Conservation (phyloP, 2,329 filamentous ascomycete genomes). For the Alternaria incomplexa region DNA sequence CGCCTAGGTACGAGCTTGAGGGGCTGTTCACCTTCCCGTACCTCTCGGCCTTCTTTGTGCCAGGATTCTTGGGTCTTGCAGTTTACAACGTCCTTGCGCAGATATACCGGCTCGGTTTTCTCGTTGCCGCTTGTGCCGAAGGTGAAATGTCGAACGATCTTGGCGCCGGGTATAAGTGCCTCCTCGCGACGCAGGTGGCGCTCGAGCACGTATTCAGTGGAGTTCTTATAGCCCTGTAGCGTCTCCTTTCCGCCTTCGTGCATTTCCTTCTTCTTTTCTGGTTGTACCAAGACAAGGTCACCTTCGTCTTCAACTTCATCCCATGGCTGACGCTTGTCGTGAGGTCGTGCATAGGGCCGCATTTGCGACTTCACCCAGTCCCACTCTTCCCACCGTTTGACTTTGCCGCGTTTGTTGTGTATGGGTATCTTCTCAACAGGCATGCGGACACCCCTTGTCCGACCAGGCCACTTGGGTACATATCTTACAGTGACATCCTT, state of each 20-base stretch:
- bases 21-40: constrained; percentile 72
- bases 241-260: constrained; percentile 75
- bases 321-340: constrained; percentile 65
- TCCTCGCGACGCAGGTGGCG: constrained; percentile 91
- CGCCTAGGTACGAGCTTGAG: constrained; percentile 89
- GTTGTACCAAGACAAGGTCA: constrained; percentile 75
- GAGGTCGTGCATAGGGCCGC: constrained; percentile 69
- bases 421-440: constrained; percentile 80
- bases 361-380: constrained; percentile 91
- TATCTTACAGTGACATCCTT: constrained; percentile 96
- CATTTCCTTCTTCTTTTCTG: constrained; percentile 68
- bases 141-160: constrained; percentile 75
- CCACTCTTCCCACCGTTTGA: constrained; percentile 75
- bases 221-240: constrained; percentile 85
- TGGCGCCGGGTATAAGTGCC: constrained; percentile 73
- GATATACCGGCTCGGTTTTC: constrained; percentile 81
- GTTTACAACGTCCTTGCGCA: constrained; percentile 76
- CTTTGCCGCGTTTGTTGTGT: constrained; percentile 76
- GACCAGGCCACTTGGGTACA: constrained; percentile 82
- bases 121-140: constrained; percentile 75
- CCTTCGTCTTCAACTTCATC: constrained; percentile 81
- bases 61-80: constrained; percentile 95
- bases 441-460: constrained; percentile 85
- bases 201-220: constrained; percentile 82
- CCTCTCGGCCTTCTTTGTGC: constrained; percentile 92